Conservation (phyloP, 257 asterid genomes). For the Ilex asprella region DNA sequence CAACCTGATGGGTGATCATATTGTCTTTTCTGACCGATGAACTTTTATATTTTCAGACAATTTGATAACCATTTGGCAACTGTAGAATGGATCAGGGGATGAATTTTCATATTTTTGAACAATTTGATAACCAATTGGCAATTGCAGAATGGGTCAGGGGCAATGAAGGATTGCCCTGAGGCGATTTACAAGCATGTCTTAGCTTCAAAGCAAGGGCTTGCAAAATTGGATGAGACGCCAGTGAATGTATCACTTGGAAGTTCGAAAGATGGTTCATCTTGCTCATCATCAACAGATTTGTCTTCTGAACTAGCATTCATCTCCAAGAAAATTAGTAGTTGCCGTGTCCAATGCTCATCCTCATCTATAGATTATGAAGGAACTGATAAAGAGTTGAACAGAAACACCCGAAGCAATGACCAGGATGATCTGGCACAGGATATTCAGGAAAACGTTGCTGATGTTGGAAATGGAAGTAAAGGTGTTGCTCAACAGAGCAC, state of each 20-base stretch:
- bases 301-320: constrained; percentile 57
- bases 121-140: constrained; percentile 7
- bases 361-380: constrained; percentile 15
- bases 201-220: constrained; percentile 19
- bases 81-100: constrained; percentile 36
- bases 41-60: background rate
- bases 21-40: too few species aligned
- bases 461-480: constrained; percentile 17
- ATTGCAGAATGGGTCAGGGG: constrained; percentile 45
- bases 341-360: constrained; percentile 20
- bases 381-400: constrained; percentile 16
- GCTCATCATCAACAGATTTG: constrained; percentile 44
- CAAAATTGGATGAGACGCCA: constrained; percentile 36
- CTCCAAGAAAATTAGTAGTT: constrained; percentile 33
- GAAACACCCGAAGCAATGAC: constrained; percentile 13
- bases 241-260: constrained; percentile 24
- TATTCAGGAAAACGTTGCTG: constrained; percentile 15
- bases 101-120: too few species aligned
- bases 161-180: constrained; percentile 24
- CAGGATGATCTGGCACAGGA: constrained; percentile 10
- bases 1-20: background rate
- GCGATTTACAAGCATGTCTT: constrained; percentile 20
- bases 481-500: constrained; percentile 7
- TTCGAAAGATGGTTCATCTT: constrained; percentile 27
- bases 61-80: constrained; percentile 8